Evolutionary conservation across 106 monocot species (phyloP), one percentile per base, ranked within the genome.

Genomic region (Triglochin maritima): DNA sequence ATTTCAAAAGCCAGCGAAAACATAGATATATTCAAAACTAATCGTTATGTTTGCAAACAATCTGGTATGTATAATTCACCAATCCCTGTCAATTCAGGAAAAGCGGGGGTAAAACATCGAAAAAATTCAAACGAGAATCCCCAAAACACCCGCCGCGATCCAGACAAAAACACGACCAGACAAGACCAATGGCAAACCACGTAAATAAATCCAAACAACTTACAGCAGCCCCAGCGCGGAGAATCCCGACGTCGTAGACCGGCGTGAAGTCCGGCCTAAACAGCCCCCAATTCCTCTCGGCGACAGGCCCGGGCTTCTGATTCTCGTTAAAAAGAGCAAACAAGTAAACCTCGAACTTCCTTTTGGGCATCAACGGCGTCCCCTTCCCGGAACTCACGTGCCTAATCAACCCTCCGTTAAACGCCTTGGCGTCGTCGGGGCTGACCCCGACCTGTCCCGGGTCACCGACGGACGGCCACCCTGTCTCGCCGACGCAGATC

Each of bases 261-360:
- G 90, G 85, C 3, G 80, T 77, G 4, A 94, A 14, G 46, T 94
- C 82, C 5, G 87, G 65, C 7, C 69, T 52, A 67, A 94, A 90
- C 47, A 94, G 69, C 2, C 89, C 94, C 70, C 76, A 94, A 66
- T 89, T 82, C 6, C 84, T 72, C 81, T 94, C 90, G 9, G 85
- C 82, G 42, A 71, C 70, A 2, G 87, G 85, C 5, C 94, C 89
- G 7, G 87, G 90, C 79, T 94, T 94, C 50, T 72, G 74, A 17
- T 94, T 60, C 85, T 94, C 90, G 64, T 94, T 83, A 77, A 94
- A 90, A 4, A 94, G 69, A 2, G 84, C 65, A 68, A 90, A 94
- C 4, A 93, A 42, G 78, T 86, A 94, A 2, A 86, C 84, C 71
- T 94, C 86, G 74, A 94, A 89, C 62, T 41, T 81, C 78, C 86